Base-by-base conservation (phyloP, 257 asterid species). In the Forsythia suspensa region DNA sequence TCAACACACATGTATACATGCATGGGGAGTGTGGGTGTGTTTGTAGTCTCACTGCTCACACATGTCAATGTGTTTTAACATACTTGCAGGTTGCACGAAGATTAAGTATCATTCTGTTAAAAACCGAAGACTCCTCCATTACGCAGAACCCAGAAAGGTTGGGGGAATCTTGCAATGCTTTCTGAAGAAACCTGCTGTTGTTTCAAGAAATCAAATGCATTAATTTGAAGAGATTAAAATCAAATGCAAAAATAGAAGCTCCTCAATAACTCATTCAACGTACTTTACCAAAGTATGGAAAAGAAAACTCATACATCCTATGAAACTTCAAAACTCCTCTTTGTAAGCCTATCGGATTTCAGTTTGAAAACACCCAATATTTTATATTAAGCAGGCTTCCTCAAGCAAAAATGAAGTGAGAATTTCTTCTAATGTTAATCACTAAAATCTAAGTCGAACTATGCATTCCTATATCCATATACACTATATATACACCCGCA, bases 11-110 rank as follows among this genome's bases (percentile, higher is more conserved):
- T 48, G 59, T 52, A 15, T n/a, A 59, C 68, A 21, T 8, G 12
- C 13, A 59, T 21, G 5, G 68, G 68, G 4, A 51, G 59, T 51
- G 16, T 10, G 51, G 51, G 10, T 44, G 51, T 44, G 51, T 11
- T 44, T 44, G 15, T 44, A 44, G 51, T 12, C 11, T 3, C 15
- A 10, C 15, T 20, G 51, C 11, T 3, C 15, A 10, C 15, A 59
- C 37, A 4, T 18, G 36, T 21, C 37, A 7, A 20, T 6, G 36
- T 59, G 9, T 59, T 59, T 59, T 59, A 59, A 59, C 85, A 2
- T 81, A 94, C 98, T 83, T 92, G 97, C 95, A 94, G 75, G 90
- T 84, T 67, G 94, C 82, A 70, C 94, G 97, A 80, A 91, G 89
- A 81, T 88, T 89, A 55, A 81, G 87, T 88, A 92, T 80, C 85